Base-by-base conservation (phyloP, 2,329 filamentous ascomycete genomes). In the Xylariaceae sp. region DNA sequence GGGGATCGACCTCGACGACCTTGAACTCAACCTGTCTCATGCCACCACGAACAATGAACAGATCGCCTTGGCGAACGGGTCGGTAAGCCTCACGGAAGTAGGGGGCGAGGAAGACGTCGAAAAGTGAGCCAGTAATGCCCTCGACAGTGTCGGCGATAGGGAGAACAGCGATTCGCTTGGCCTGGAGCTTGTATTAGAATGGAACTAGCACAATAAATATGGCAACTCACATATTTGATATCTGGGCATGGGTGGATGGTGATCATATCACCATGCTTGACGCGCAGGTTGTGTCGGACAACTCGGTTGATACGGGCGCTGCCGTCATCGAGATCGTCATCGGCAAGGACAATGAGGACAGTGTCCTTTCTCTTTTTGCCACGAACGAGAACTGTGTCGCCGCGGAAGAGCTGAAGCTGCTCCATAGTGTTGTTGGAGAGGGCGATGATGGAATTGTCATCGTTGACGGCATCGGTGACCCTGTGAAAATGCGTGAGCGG, bases 21-120 rank as follows among this genome's bases (percentile, higher is more conserved):
- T 98, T 98, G 78, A 98, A 98, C 67, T 98, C 93, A 27, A 98
- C 93, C 71, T 96, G 92, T 69, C 93, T 85, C 93, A 98, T 98
- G 66, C 91, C 92, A 73, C 92, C 93, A 63, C 93, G 86, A 51
- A 93, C 89, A 67, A 91, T 96, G 79, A 98, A 98, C 47, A 96
- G 82, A 65, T 98, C 93, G 62, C 93, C 93, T 78, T 97, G 93
- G 67, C 91, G 86, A 51, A 98, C 90, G 45, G 93, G 93, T 67
- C 93, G 82, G 78, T 98, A 98, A 54, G 93, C 92, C 79, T 98
- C 93, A 63, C 92, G 89, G 85, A 98, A 98, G 77, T 98, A 98
- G 63, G 93, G 93, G 49, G 93, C 93, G 57, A 98, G 90, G 83
- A 94, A 98, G 62, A 97, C 93, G 64, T 98, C 93, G 73, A 98